phyloP scores from a whole-genome alignment of 768 basidiomycete genomes.

The Lanmaoa pseudosensibilis region DNA sequence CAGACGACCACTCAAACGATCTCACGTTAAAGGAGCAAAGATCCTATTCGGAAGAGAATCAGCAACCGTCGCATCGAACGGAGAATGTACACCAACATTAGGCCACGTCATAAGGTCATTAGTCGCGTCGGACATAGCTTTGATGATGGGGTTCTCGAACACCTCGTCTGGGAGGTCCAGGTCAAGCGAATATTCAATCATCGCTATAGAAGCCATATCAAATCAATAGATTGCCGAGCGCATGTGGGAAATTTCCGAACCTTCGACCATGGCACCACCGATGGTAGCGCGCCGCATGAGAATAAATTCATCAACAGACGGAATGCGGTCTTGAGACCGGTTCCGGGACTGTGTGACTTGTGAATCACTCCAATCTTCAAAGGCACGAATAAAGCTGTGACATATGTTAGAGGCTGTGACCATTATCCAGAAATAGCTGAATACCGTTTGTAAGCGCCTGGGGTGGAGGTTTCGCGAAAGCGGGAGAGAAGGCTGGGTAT shows the following conservation, averaged over 20 bases:
- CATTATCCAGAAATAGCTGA: background rate
- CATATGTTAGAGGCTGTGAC: background rate
- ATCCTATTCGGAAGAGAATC: conserved; percentile 23
- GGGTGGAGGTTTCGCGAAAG: conserved; percentile 38
- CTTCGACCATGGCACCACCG: conserved; percentile 40
- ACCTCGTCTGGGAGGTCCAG: conserved; percentile 38
- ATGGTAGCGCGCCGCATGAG: conserved; percentile 39
- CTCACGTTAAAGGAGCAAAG: conserved; percentile 33
- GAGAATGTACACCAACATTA: conserved; percentile 31
- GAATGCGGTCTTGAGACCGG: conserved; percentile 37
- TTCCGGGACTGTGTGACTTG: conserved; percentile 38
- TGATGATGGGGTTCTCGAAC: conserved; percentile 35
- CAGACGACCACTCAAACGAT: conserved; percentile 3
- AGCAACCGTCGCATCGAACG: conserved; percentile 6
- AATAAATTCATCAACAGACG: conserved; percentile 40
- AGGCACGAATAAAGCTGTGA: conserved; percentile 36
- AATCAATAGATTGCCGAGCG: background rate
- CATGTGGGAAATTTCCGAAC: conserved; percentile 16
- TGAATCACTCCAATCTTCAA: conserved; percentile 36
- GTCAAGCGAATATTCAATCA: conserved; percentile 39
- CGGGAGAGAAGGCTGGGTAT: conserved; percentile 31
- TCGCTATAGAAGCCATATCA: conserved; percentile 24
- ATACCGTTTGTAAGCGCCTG: conserved; percentile 37
- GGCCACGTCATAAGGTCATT: conserved; percentile 44
- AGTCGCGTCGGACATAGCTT: conserved; percentile 41